phyloP scores from a whole-genome alignment of 1,284 basidiomycete genomes.

The Anthracocystis setariae region DNA sequence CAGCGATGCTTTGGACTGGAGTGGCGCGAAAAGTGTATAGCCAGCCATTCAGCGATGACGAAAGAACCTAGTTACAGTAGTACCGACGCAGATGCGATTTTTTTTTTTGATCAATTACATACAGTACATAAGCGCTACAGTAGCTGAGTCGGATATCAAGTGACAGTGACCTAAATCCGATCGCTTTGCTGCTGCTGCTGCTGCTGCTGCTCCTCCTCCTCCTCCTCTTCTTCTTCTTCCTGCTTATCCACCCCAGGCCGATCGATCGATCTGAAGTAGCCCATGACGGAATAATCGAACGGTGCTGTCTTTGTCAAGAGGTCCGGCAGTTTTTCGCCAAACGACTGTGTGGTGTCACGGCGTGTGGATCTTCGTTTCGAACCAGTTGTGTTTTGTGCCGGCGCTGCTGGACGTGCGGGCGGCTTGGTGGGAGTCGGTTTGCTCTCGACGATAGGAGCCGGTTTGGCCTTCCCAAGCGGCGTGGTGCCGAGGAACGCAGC shows the following conservation, averaged over 20 bases:
- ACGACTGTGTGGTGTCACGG: conserved; percentile 27
- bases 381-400: conserved; percentile 1
- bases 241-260: conserved; percentile 5
- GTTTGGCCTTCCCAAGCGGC: conserved; percentile 10
- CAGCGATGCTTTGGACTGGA: no score
- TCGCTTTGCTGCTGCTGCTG: no score
- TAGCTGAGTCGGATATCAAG: no score
- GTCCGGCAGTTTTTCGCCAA: conserved; percentile 46
- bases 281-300: conserved; percentile 38
- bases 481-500: conserved; percentile 39
- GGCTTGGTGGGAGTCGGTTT: not conserved
- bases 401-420: not conserved
- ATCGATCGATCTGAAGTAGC: conserved; percentile 41
- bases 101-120: no score
- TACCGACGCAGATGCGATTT: no score
- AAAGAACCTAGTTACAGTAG: no score
- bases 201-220: no score
- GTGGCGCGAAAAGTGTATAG: no score
- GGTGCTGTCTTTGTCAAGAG: conserved; percentile 16
- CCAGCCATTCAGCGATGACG: no score
- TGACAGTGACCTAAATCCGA: no score
- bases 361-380: conserved; percentile 32
- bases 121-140: no score
- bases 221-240: not conserved
- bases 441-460: not conserved